Evolutionary conservation across 371 early-diverging fungal genomes (phyloP), one percentile per base, ranked within the genome.

Genomic region (Lichtheimia ramosa): DNA sequence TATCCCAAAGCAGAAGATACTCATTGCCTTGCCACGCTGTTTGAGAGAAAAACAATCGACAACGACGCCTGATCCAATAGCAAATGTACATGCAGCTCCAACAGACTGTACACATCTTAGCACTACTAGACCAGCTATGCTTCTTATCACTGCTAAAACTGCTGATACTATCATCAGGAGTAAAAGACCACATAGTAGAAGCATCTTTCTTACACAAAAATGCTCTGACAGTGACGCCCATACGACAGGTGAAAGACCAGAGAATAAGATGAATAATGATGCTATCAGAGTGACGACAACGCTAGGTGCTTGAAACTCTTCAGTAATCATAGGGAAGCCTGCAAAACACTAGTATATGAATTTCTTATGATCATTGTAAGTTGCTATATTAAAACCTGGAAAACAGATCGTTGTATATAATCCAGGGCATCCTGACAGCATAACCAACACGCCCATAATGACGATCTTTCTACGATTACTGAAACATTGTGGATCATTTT

Each of bases 171-270:
- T 86, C 0, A 55, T 2, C 3, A 88, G 59, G 27, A 87, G 79
- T 6, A 90, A 71, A 0, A 80, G 63, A 50, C 86, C 82, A 16
- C 92, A 79, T 34, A 34, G 34, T 34, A 34, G 6, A 16, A 60
- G 64, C n/a, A 80, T 55, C 1, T 74, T 67, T 27, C 82, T 62
- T 8, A 77, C 49, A 5, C 81, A 75, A 61, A 73, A 80, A 6
- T 55, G 55, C 63, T 92, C 92, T 0, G 89, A 85, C 14, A 85
- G 34, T 5, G 84, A 77, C n/a, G 87, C 89, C 86, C 86, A 89
- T 12, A 89, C 59, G 0, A 92, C 63, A 39, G 87, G 85, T 21
- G 80, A 73, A 43, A 86, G 71, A n/a, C 85, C 87, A 71, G 82
- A 76, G 24, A 75, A 67, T 16, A 86, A 64, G 28, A 83, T 69